Base-by-base conservation (phyloP, 352 stramenopile species). In the Globisporangium barbulae region DNA sequence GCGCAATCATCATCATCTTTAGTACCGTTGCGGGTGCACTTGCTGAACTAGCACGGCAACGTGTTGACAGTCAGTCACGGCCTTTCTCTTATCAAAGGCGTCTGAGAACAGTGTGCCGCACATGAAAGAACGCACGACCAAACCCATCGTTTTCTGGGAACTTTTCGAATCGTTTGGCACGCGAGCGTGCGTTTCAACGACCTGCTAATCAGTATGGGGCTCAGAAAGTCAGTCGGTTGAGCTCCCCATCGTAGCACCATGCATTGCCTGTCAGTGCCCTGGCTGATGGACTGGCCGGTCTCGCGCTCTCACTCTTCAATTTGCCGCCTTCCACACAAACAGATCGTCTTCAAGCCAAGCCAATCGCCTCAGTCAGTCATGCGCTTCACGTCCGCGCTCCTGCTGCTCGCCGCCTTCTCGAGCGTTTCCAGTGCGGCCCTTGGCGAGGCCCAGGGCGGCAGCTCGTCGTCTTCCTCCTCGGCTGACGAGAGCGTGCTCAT, bases 401-500 rank as follows among this genome's bases (percentile, higher is more conserved):
- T 55, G 28, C 49, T 55, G 28, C 49, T 55, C 31, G 47, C 22
- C 10, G 52, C 52, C 30, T 25, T 41, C 52, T 42, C 28, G 19
- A 41, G 50, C 30, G 50, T n/a, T 13, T 9, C 31, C 15, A 47
- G 17, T n/a, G 31, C 31, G 5, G 53, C n/a, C 1, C 10, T 10
- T 0, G 13, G 8, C 15, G 6, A 9, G 2, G 9, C 28, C 53
- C 31, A 22, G 21, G 31, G 5, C 10, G 35, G 5, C 17, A 19
- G 10, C 12, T 33, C 17, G 9, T 13, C 25, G 17, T 28, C 25
- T 28, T 28, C 2, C 25, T 28, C 31, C 19, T 19, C 22, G 15
- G n/a, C 21, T 35, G 35, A 17, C 33, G 54, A 48, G 1, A 60
- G 21, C 28, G 69, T 72, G 63, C 72, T 83, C 44, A 58, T 91